Percentiles rank a stretch among this genome's conserved stretches.
Conservation (phyloP, 345 rosid species). For the Iberis pinnata region DNA sequence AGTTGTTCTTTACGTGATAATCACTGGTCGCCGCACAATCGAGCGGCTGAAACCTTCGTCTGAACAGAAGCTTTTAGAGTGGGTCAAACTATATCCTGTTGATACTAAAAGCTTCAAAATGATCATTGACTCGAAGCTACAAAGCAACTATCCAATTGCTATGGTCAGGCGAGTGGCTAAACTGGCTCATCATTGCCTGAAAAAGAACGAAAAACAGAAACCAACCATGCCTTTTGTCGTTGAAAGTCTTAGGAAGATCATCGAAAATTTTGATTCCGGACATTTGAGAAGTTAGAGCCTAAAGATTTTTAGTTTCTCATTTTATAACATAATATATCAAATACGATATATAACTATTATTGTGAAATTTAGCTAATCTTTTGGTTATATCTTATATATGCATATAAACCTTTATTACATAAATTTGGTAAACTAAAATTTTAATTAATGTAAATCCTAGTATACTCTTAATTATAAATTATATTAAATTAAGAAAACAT, state of each 20-base stretch:
- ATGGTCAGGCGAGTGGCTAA: constrained; percentile 50
- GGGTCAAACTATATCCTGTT: constrained; percentile 77
- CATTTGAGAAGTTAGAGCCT: too few species aligned
- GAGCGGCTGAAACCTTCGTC: constrained; percentile 54
- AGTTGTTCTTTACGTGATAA: constrained; percentile 87
- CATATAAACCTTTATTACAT: too few species aligned
- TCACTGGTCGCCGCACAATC: constrained; percentile 72
- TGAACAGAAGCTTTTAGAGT: constrained; percentile 75
- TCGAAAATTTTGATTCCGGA: too few species aligned
- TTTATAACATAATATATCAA: too few species aligned
- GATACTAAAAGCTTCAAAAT: constrained; percentile 57
- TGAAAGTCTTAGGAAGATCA: constrained; percentile 43
- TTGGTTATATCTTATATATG: too few species aligned
- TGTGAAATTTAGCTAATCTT: too few species aligned
- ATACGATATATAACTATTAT: too few species aligned
- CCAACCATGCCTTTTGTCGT: constrained; percentile 63
- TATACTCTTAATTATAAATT: too few species aligned
- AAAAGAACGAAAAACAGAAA: constrained; percentile 60
- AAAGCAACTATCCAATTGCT: constrained; percentile 38
- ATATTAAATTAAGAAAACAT: too few species aligned
- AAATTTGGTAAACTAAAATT: too few species aligned
- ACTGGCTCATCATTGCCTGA: constrained; percentile 73
- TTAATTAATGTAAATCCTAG: too few species aligned
- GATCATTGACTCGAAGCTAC: constrained; percentile 71
- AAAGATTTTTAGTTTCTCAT: too few species aligned